Conservation (phyloP, 2,329 filamentous ascomycete species). For the Thelonectria discophora region DNA sequence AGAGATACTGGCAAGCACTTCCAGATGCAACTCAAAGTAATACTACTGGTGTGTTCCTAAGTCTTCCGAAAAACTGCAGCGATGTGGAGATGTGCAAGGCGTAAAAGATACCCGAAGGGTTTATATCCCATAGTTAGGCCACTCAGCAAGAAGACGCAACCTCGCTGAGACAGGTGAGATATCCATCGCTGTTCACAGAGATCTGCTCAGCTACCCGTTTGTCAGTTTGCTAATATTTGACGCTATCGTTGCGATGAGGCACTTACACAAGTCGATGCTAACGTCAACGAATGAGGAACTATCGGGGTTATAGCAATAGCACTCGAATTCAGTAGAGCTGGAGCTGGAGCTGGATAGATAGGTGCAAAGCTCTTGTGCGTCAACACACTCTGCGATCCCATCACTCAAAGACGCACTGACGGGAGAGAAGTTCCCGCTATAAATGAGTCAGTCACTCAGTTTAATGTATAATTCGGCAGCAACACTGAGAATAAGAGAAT, state of each 20-base stretch:
- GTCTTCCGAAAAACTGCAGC: too few relatives aligned
- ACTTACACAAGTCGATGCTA: constrained; percentile 11
- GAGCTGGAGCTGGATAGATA: constrained; percentile 8
- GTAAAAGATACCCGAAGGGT: too few relatives aligned
- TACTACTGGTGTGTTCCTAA: too few relatives aligned
- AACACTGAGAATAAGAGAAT: not conserved
- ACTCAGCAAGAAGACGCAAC: constrained; percentile 1
- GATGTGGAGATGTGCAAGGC: too few relatives aligned
- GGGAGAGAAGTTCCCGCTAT: constrained; percentile 14
- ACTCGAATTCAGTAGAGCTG: not conserved
- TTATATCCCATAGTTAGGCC: too few relatives aligned
- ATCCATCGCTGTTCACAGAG: constrained; percentile 11
- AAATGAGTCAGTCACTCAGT: not conserved
- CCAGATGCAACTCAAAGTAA: too few relatives aligned
- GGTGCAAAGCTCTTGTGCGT: constrained; percentile 16
- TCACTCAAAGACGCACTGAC: constrained; percentile 5
- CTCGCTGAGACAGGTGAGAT: constrained; percentile 12
- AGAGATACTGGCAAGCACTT: too few relatives aligned
- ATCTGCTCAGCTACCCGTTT: constrained; percentile 5
- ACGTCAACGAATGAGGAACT: not conserved
- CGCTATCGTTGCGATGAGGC: too few relatives aligned
- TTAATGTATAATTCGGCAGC: not conserved
- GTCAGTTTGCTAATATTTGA: not conserved
- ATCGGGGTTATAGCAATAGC: constrained; percentile 12
- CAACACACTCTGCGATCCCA: constrained; percentile 12